Conservation (phyloP, 106 monocot species). For the Apostasia ramifera region DNA sequence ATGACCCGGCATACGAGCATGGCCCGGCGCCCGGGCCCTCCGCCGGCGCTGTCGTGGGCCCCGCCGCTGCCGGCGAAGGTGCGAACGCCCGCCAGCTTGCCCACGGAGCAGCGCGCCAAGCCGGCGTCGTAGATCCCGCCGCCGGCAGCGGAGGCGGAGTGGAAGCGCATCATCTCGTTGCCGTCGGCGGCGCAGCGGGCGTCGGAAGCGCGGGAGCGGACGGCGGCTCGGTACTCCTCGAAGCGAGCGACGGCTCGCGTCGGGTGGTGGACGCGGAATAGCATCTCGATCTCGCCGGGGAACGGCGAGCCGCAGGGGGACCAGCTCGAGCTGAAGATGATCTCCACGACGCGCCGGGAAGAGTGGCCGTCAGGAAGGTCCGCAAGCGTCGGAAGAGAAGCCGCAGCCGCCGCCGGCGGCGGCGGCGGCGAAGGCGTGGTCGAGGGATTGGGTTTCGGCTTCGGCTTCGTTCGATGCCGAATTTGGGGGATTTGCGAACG, state of each 20-base stretch:
- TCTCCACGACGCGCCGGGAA: constrained; percentile 67
- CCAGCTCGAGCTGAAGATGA: constrained; percentile 78
- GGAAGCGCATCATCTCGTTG: constrained; percentile 93
- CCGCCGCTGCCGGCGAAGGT: constrained; percentile 63
- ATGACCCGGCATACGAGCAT: constrained; percentile 81
- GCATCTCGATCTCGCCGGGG: constrained; percentile 61
- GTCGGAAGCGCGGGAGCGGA: constrained; percentile 23
- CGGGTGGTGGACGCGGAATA: constrained; percentile 78
- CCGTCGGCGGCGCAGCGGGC: constrained; percentile 77
- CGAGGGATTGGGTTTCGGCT: constrained; percentile 10
- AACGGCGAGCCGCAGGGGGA: constrained; percentile 30
- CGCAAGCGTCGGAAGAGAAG: constrained; percentile 28
- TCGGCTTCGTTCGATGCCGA: constrained; percentile 8
- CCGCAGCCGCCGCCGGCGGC: constrained; percentile 6
- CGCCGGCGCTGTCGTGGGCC: constrained; percentile 43
- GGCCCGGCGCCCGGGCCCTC: constrained; percentile 31
- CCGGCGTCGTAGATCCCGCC: constrained; percentile 20
- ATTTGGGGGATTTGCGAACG: constrained; percentile 11
- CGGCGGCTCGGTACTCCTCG: constrained; percentile 66
- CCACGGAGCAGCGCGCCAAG: constrained; percentile 2
- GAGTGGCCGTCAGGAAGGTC: constrained; percentile 59
- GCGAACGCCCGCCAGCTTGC: constrained; percentile 20
- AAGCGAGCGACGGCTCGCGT: constrained; percentile 51
- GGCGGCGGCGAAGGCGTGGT: constrained; percentile 12
- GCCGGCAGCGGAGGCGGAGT: constrained; percentile 9